These are phyloP conservation scores for Hypoxylon fragiforme DNA, from an alignment of 495 filamentous ascomycete species.

Conservation along the genomic window DNA sequence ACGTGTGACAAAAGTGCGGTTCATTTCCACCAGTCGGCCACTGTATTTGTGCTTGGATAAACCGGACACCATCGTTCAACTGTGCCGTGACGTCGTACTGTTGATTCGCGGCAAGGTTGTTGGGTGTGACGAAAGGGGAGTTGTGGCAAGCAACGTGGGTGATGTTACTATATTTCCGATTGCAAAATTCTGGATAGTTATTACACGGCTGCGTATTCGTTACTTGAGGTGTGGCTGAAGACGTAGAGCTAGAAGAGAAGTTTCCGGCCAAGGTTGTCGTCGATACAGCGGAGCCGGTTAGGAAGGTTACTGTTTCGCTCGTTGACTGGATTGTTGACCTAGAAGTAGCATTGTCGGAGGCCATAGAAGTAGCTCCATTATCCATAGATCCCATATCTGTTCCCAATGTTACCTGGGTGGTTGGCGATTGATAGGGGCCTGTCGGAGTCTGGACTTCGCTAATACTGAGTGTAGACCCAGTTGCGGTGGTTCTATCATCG, in stretches of 20 bases:
- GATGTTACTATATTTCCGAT: conserved; percentile 82
- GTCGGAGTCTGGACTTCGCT: conserved; percentile 37
- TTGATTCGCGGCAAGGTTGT: conserved; percentile 81
- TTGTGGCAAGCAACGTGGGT: conserved; percentile 86
- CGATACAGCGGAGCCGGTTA: conserved; percentile 44
- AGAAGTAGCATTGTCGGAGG: conserved; percentile 50
- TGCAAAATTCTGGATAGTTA: conserved; percentile 80
- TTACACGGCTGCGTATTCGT: conserved; percentile 83
- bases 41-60: conserved; percentile 82
- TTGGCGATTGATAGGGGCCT: conserved; percentile 42
- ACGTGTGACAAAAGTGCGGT: conserved; percentile 74
- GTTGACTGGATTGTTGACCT: conserved; percentile 31
- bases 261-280: conserved; percentile 37
- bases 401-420: conserved; percentile 42
- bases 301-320: conserved; percentile 42
- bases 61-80: conserved; percentile 84
- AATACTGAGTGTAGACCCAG: conserved; percentile 32
- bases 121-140: conserved; percentile 73
- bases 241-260: conserved; percentile 38
- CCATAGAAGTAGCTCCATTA: conserved; percentile 29
- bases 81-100: conserved; percentile 67
- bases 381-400: conserved; percentile 24
- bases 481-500: conserved; percentile 41
- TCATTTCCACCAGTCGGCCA: conserved; percentile 45
- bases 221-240: conserved; percentile 46